Conservation (phyloP, 805 yeast genomes). For the Vanderwaltozyma verrucispora region DNA sequence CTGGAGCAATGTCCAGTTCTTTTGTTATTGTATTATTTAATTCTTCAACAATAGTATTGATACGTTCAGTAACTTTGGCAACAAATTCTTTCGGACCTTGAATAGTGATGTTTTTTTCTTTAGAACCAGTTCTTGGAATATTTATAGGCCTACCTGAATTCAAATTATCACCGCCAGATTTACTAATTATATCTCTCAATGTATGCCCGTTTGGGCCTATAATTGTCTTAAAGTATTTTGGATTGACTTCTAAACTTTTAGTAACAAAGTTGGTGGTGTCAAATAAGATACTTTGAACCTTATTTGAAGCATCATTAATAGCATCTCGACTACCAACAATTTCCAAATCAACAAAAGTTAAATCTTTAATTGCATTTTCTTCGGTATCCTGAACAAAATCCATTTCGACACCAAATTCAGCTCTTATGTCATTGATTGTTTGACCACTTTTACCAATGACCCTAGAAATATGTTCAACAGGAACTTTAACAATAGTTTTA, state of each 20-base stretch:
- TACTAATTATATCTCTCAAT: slow-evolving; percentile 59
- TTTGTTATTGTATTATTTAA: slow-evolving; percentile 49
- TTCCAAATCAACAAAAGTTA: slow-evolving; percentile 49
- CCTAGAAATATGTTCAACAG: slow-evolving; percentile 63
- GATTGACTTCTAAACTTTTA: slow-evolving; percentile 53
- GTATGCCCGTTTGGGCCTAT: slow-evolving; percentile 73
- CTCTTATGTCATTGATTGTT: slow-evolving; percentile 67
- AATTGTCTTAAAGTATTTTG: slow-evolving; percentile 61
- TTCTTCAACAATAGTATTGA: slow-evolving; percentile 51
- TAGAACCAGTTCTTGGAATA: slow-evolving; percentile 64
- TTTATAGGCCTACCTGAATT: slow-evolving; percentile 31
- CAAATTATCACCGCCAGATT: slow-evolving; percentile 56
- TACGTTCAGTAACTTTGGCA: slow-evolving; percentile 49
- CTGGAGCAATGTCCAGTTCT: slow-evolving; percentile 50
- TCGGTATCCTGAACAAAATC: slow-evolving; percentile 31
- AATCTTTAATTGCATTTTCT: slow-evolving; percentile 33
- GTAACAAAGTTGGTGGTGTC: slow-evolving; percentile 54
- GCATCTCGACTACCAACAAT: slow-evolving; percentile 70
- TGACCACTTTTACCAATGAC: slow-evolving; percentile 89
- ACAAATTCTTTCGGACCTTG: slow-evolving; percentile 73
- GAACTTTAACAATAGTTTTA: slow-evolving; percentile 50
- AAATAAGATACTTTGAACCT: slow-evolving; percentile 51
- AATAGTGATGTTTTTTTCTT: slow-evolving; percentile 46
- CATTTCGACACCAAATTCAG: slow-evolving; percentile 44
- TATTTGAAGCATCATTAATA: slow-evolving; percentile 60